Evolutionary conservation across 306 rosid species (phyloP), one percentile per base, ranked within the genome.

Genomic region (Cucumis hystrix): DNA sequence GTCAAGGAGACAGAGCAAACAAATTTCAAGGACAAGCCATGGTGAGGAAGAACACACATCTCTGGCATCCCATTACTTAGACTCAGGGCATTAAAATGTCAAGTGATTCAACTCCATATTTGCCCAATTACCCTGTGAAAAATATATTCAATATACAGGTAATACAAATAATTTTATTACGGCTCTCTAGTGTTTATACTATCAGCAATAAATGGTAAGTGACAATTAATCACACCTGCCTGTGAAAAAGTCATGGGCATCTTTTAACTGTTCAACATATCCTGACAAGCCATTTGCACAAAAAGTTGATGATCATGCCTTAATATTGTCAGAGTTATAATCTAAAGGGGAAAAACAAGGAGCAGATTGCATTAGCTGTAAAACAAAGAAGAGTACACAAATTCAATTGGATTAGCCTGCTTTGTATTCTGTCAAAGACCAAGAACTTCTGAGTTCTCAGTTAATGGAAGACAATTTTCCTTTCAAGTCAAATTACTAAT

Each of bases 221-320:
- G 30, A 37, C 57, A 76, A 40, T 20, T 76, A 77, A 33, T 64
- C 80, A 51, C 43, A 93, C 98, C 97, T 93, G 87, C 97, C 96
- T 12, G 98, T 86, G 91, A 91, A 90, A 80, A 80, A 90, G 74
- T 87, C 91, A 35, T 79, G 80, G 17, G 91, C 83, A 74, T 83
- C 73, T 75, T 85, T 87, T 75, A 94, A 82, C 78, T 94, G 93
- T 80, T 91, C 89, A 0, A 83, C 83, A 63, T 84, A 83, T 49
- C 98, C 97, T 93, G 88, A 57, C 40, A 82, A 77, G 75, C 20
- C 75, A 86, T 64, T 68, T 49, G 60, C 41, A 54, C 54, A 54
- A 56, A 58, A 76, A 65, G 49, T 59, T 70, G 70, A 80, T 68
- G 47, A 79, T 45, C 6, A 52, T 65, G 30, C 15, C 12, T 23